Conservation (phyloP, 352 stramenopile species). For the Plasmopara viticola region DNA sequence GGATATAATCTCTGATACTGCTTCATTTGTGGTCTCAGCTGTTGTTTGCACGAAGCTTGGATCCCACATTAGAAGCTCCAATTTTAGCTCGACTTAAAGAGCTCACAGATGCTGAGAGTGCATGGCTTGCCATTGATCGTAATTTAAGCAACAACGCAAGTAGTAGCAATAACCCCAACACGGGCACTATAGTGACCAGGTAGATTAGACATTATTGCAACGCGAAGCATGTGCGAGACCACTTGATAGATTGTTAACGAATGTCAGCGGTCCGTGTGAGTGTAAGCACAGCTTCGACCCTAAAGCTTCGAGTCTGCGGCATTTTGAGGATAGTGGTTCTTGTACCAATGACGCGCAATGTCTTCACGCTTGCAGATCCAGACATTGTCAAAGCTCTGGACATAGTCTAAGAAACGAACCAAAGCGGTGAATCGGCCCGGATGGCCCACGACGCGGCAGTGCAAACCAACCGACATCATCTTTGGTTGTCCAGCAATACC, state of each 20-base stretch:
- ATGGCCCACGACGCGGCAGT: constrained; percentile 88
- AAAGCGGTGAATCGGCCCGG: constrained; percentile 87
- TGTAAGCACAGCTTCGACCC: not conserved
- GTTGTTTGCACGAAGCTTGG: constrained; percentile 65
- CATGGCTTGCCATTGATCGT: constrained; percentile 61
- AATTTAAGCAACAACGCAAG: constrained; percentile 28
- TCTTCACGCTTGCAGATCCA: constrained; percentile 92
- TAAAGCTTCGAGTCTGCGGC: constrained; percentile 42
- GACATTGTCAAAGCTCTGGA: constrained; percentile 85
- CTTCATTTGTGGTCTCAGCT: constrained; percentile 34
- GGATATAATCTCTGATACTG: constrained; percentile 2
- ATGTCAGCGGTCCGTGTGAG: constrained; percentile 18
- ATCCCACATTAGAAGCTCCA: constrained; percentile 54
- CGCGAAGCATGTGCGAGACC: constrained; percentile 14
- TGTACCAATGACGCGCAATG: constrained; percentile 94
- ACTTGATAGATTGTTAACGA: constrained; percentile 17
- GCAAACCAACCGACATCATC: constrained; percentile 95
- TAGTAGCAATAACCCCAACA: constrained; percentile 16
- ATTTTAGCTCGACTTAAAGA: constrained; percentile 62
- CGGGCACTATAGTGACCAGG: constrained; percentile 35
- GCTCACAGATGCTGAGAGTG: constrained; percentile 57
- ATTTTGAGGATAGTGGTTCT: constrained; percentile 65
- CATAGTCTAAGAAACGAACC: constrained; percentile 92
- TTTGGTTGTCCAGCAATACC: constrained; percentile 81
- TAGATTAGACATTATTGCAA: constrained; percentile 15